These are phyloP conservation scores for Spinacia oleracea DNA, from an alignment of 179 eudicot species.

Conservation along the genomic window DNA sequence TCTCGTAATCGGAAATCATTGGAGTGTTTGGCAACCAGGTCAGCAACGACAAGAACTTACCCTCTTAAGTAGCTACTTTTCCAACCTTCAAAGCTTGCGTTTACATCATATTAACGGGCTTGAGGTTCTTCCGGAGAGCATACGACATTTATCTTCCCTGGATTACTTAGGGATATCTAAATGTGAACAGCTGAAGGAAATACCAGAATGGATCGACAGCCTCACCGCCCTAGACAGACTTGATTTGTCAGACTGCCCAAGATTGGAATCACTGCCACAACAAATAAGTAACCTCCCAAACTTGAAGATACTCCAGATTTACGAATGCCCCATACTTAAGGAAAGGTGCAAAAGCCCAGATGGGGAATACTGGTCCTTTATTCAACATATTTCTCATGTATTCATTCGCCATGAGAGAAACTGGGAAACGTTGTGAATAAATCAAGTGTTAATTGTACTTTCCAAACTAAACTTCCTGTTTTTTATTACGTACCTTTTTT, in stretches of 20 bases:
- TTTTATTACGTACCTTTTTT: no score
- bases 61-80: no score
- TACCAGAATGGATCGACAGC: conserved; percentile 21
- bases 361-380: conserved; percentile 23
- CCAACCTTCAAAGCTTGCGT: no score
- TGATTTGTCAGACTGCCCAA: neutral
- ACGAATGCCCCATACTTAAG: neutral
- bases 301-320: neutral
- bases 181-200: neutral
- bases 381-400: conserved; percentile 9
- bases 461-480: neutral
- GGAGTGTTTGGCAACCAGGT: no score
- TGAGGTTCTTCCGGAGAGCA: no score
- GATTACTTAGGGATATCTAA: rapidly evolving
- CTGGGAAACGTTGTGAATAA: neutral
- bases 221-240: conserved; percentile 6
- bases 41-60: no score
- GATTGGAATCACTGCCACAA: neutral
- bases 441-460: no score
- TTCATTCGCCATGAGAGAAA: no score
- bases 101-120: rapidly evolving
- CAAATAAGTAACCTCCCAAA: conserved; percentile 10
- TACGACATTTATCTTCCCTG: no score
- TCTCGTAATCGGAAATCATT: no score
- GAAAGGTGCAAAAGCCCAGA: neutral